Evolutionary conservation across 2,329 filamentous ascomycete genomes (phyloP), one percentile per base, ranked within the genome.

Genomic region (Endothia cerciana): DNA sequence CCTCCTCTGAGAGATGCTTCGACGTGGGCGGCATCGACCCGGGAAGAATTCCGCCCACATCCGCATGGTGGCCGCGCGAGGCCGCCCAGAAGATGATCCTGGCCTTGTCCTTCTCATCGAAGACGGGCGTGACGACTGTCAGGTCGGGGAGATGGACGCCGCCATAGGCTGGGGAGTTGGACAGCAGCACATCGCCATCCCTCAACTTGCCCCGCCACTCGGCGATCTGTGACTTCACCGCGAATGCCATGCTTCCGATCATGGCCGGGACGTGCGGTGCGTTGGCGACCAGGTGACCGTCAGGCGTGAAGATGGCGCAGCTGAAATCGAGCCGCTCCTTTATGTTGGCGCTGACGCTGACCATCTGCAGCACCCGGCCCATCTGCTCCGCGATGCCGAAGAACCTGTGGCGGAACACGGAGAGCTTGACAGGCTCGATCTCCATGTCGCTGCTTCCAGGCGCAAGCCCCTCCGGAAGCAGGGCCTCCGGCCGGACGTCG

Each of bases 321-420:
- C 76, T 79, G 63, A 79, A 80, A 70, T 81, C 78, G 0, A 80
- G 73, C 3, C 79, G 74, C 63, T 80, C 78, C 61, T 78, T 79
- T 66, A 80, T 80, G 59, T 79, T 81, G 22, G 81, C 83, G 1
- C 81, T 84, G 8, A 86, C 82, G 0, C 80, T 81, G 0, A 83
- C 86, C 69, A 84, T 83, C 64, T 86, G 83, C 28, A 87, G 74
- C 0, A 83, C 84, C 3, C 81, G 80, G 28, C 84, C 84, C 84
- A 86, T 86, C 68, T 87, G 84, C 65, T 87, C 84, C 0, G 84
- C 84, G 22, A 87, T 85, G 3, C 82, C 81, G 83, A 87, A 86
- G 76, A 87, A 86, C 0, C 84, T 77, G 69, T 86, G 83, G 0
- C 81, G 81, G 64, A 86, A 86, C 49, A 86, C 82, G 15, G 80